These are phyloP conservation scores for Rhodotorula sp. DNA, from an alignment of 1,284 basidiomycete genomes.

Conservation along the genomic window DNA sequence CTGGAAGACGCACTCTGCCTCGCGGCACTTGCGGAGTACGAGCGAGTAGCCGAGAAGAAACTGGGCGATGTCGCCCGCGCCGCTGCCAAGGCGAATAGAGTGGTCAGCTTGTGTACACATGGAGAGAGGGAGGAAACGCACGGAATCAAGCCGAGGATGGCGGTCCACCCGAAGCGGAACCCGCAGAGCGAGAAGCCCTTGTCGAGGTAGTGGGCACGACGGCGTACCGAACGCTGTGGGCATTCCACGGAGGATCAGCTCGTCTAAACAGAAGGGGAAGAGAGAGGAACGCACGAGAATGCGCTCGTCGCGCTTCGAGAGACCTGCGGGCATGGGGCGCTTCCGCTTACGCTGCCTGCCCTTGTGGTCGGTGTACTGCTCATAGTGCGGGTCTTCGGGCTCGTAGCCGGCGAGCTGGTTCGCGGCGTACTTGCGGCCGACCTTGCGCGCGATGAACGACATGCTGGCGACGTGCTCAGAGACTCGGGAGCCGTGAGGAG, in stretches of 20 bases:
- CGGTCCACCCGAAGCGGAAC: conserved; percentile 51
- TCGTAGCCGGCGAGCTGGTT: conserved; percentile 5
- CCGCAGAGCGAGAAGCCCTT: conserved; percentile 84
- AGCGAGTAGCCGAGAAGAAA: conserved; percentile 44
- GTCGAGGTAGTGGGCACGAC: conserved; percentile 84
- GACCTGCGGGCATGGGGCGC: conserved; percentile 33
- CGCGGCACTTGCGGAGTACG: conserved; percentile 36
- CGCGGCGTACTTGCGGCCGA: conserved; percentile 9
- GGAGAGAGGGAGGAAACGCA: neutral
- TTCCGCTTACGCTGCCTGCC: conserved; percentile 32
- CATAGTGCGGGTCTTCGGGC: conserved; percentile 32
- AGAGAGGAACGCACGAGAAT: conserved; percentile 31
- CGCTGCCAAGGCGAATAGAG: neutral
- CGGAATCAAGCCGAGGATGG: conserved; percentile 31
- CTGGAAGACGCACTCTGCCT: conserved; percentile 30
- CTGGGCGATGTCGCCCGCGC: conserved; percentile 40
- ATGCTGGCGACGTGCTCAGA: no score
- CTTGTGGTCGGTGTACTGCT: conserved; percentile 9
- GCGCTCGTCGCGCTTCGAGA: conserved; percentile 39
- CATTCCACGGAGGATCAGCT: no score
- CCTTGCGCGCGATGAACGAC: conserved; percentile 31
- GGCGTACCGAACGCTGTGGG: conserved; percentile 47
- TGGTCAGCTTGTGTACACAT: neutral
- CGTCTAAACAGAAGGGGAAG: neutral
- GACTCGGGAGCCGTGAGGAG: no score